Percentiles rank a stretch among this genome's conserved stretches.
Evolutionary conservation across 352 stramenopile species (phyloP).

Genomic region (Achlya hypogyna): DNA sequence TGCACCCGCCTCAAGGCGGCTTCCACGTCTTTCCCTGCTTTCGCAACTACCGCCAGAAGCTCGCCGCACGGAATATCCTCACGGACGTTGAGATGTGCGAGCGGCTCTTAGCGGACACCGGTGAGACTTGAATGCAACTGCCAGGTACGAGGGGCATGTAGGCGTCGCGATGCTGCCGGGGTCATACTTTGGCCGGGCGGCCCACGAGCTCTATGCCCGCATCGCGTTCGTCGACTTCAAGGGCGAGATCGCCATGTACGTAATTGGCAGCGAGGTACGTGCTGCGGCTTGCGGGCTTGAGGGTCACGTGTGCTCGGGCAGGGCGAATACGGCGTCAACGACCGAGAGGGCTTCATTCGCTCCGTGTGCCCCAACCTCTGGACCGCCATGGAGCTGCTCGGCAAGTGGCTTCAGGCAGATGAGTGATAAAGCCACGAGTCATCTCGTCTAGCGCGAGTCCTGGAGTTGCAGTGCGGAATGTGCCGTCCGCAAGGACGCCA

Average conservation of each 20-base stretch:
- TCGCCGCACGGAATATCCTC: constrained; percentile 47
- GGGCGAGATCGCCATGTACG: constrained; percentile 75
- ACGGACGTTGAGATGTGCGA: constrained; percentile 70
- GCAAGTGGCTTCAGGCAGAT: constrained; percentile 33
- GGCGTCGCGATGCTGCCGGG: constrained; percentile 75
- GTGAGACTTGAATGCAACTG: not conserved
- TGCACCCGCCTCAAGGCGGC: constrained; percentile 60
- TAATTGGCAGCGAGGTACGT: constrained; percentile 82
- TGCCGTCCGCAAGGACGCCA: no score
- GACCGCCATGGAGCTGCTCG: constrained; percentile 68
- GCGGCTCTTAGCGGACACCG: constrained; percentile 70
- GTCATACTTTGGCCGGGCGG: constrained; percentile 68
- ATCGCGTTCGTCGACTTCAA: constrained; percentile 86
- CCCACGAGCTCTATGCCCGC: constrained; percentile 66
- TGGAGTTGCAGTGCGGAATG: not conserved
- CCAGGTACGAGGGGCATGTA: not conserved
- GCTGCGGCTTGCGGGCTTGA: constrained; percentile 8
- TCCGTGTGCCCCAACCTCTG: constrained; percentile 82
- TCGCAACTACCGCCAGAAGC: constrained; percentile 48
- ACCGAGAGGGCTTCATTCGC: constrained; percentile 77
- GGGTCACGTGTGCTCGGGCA: constrained; percentile 24
- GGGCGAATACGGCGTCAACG: constrained; percentile 55
- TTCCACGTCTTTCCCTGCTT: constrained; percentile 85
- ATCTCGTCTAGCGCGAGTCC: no score
- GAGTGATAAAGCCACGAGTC: not conserved